Evolutionary conservation across 768 basidiomycete species (phyloP).

Genomic region (Amanita brunnescens): DNA sequence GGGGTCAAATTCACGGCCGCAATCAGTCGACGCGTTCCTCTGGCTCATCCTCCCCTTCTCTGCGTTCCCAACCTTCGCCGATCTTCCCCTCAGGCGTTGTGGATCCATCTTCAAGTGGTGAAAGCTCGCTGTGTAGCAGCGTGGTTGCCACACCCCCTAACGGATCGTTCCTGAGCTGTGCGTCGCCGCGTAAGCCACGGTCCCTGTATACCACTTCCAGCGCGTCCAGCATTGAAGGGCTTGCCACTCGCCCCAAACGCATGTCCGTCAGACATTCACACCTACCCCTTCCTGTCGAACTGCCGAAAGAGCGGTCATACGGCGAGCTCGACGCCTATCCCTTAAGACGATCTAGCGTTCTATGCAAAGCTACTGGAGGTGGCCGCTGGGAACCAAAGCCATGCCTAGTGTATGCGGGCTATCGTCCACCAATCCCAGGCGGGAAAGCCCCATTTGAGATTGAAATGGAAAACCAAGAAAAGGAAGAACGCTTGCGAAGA

Average conservation of each 20-base stretch:
- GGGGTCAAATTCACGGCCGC: conserved; percentile 60
- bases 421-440: conserved; percentile 54
- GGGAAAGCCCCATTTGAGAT: conserved; percentile 61
- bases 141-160: conserved; percentile 19
- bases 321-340: conserved; percentile 74
- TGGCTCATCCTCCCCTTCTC: conserved; percentile 13
- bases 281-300: conserved; percentile 30
- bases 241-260: conserved; percentile 23
- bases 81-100: conserved; percentile 31
- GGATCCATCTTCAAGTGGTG: conserved; percentile 22
- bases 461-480: conserved; percentile 61
- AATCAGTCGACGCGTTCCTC: conserved; percentile 36
- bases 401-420: conserved; percentile 32
- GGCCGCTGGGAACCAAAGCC: conserved; percentile 75
- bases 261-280: conserved; percentile 23
- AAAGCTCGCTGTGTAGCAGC: conserved; percentile 24
- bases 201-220: conserved; percentile 25
- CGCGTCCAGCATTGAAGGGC: conserved; percentile 22
- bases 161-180: conserved; percentile 14
- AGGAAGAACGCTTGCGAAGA: conserved; percentile 36
- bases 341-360: conserved; percentile 50
- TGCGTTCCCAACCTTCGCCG: conserved; percentile 21
- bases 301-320: conserved; percentile 35
- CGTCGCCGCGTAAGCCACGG: conserved; percentile 20
- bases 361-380: conserved; percentile 74